phyloP scores from a whole-genome alignment of 2,329 filamentous ascomycete species.

The Capronia americana region DNA sequence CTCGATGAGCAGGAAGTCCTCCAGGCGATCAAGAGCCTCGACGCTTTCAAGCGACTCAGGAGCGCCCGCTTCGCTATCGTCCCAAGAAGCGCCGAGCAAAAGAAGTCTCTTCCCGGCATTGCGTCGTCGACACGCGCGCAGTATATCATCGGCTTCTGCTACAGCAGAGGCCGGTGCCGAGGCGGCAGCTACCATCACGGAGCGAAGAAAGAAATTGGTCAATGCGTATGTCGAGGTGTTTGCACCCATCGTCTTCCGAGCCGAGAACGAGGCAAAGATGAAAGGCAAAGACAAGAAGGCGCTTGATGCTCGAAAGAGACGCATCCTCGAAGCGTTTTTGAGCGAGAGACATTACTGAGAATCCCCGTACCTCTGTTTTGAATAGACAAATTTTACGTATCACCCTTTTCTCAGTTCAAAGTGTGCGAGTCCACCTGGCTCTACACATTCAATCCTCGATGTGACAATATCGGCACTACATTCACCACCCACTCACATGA shows the following conservation, averaged over 20 bases:
- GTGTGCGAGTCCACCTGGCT: neutral
- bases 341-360: slow-evolving; percentile 10
- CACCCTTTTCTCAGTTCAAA: neutral
- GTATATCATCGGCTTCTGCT: slow-evolving; percentile 26
- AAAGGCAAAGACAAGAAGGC: slow-evolving; percentile 39
- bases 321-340: slow-evolving; percentile 37
- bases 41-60: slow-evolving; percentile 35
- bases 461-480: too few relatives aligned
- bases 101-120: slow-evolving; percentile 34
- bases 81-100: slow-evolving; percentile 20
- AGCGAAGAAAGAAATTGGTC: slow-evolving; percentile 31
- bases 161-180: slow-evolving; percentile 19
- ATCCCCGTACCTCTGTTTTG: neutral
- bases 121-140: slow-evolving; percentile 26
- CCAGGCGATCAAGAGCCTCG: slow-evolving; percentile 34
- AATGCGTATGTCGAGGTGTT: slow-evolving; percentile 36
- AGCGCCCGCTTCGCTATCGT: slow-evolving; percentile 21
- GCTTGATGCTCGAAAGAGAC: slow-evolving; percentile 33
- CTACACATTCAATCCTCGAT: neutral
- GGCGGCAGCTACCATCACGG: neutral
- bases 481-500: too few relatives aligned
- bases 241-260: slow-evolving; percentile 35
- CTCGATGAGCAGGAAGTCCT: slow-evolving; percentile 16
- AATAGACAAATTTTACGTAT: slow-evolving; percentile 2
- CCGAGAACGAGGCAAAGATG: slow-evolving; percentile 28